Percentiles rank a stretch among this genome's conserved stretches.
These are phyloP conservation scores for Chaetoceros muelleri DNA, from an alignment of 108 stramenopile genomes.

Conservation along the genomic window DNA sequence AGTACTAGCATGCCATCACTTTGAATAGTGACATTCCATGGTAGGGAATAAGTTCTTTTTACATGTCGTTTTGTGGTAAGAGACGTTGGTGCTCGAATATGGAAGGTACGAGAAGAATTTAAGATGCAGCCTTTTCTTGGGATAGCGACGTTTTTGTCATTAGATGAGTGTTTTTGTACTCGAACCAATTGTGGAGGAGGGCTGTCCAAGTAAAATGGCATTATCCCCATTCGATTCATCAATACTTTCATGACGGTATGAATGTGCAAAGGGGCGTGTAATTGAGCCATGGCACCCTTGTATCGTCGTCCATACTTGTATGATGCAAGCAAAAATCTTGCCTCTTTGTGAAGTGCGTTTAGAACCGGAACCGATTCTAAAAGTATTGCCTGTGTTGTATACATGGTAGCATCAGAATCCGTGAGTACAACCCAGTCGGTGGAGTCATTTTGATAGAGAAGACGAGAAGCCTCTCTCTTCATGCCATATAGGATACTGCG, in stretches of 20 bases:
- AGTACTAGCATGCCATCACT: slow-evolving; percentile 7
- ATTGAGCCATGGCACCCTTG: neutral
- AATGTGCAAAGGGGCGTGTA: neutral
- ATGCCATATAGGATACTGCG: neutral
- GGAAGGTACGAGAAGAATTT: too few relatives aligned
- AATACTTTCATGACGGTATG: neutral
- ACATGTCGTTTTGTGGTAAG: neutral
- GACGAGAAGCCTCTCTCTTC: neutral
- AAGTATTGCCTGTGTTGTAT: neutral
- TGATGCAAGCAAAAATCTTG: neutral
- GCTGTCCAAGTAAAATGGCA: neutral
- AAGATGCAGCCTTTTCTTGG: too few relatives aligned
- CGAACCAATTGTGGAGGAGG: neutral
- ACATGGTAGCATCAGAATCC: neutral
- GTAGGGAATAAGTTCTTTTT: neutral
- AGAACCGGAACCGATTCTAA: neutral
- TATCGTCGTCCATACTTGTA: neutral
- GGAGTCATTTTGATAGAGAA: slow-evolving; percentile 5
- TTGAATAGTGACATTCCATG: neutral
- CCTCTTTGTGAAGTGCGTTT: neutral
- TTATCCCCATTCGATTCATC: neutral
- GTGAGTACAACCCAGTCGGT: neutral
- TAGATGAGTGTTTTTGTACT: neutral
- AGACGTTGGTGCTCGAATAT: neutral
- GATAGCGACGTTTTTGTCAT: neutral